These are phyloP conservation scores for Acacia crassicarpa DNA, from an alignment of 306 rosid species.

Conservation along the genomic window DNA sequence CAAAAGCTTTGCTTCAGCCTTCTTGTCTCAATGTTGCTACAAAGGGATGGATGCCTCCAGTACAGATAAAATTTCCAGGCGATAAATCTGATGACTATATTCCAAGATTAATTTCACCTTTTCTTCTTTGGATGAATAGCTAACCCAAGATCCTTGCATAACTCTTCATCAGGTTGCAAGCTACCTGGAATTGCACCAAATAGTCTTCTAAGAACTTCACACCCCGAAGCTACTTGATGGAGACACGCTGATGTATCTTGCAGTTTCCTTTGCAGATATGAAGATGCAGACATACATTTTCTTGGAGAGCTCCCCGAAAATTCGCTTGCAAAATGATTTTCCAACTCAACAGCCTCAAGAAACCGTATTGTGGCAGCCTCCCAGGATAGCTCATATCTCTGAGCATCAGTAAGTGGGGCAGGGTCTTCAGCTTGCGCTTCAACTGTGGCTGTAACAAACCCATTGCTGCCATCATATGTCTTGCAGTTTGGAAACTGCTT, in stretches of 20 bases:
- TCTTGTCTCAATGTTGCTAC: neutral
- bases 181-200: slow-evolving; percentile 88
- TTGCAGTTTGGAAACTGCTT: slow-evolving; percentile 88
- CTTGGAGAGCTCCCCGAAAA: slow-evolving; percentile 40
- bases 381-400: slow-evolving; percentile 76
- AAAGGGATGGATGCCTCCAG: neutral
- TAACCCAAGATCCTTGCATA: slow-evolving; percentile 74
- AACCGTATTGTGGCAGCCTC: slow-evolving; percentile 89
- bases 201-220: slow-evolving; percentile 64
- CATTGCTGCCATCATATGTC: slow-evolving; percentile 49
- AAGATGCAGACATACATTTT: slow-evolving; percentile 54
- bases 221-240: slow-evolving; percentile 72
- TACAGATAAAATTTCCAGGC: neutral
- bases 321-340: slow-evolving; percentile 36
- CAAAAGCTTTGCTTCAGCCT: neutral
- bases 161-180: slow-evolving; percentile 83
- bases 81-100: slow-evolving; percentile 10
- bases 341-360: slow-evolving; percentile 56
- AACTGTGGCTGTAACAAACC: slow-evolving; percentile 60
- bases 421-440: slow-evolving; percentile 68
- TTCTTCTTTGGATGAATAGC: slow-evolving; percentile 32
- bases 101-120: slow-evolving; percentile 37
- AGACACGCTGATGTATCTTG: slow-evolving; percentile 70
- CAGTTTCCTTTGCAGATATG: slow-evolving; percentile 37
- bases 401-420: slow-evolving; percentile 58